Percentiles rank a stretch among this genome's conserved stretches.
phyloP scores from a whole-genome alignment of 768 basidiomycete species.

The Lactarius akahatsu region DNA sequence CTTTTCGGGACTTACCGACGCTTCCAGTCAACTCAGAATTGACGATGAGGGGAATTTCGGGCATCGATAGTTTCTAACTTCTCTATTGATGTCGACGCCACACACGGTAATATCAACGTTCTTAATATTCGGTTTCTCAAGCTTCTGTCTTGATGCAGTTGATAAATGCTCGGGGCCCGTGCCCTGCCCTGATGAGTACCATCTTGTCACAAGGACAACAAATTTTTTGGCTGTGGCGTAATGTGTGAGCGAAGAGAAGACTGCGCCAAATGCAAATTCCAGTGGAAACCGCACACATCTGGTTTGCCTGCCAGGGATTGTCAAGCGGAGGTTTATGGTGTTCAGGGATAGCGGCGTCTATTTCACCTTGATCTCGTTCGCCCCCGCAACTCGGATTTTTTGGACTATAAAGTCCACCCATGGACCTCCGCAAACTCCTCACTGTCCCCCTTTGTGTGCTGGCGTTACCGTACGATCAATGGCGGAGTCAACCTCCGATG shows the following conservation, averaged over 20 bases:
- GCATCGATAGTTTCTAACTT: neutral
- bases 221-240: neutral
- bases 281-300: neutral
- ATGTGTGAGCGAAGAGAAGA: neutral
- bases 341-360: neutral
- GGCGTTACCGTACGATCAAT: neutral
- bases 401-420: neutral
- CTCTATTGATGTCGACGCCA: conserved; percentile 1
- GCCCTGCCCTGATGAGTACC: neutral
- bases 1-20: neutral
- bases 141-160: neutral
- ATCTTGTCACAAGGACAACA: neutral
- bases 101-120: neutral
- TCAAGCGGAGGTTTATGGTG: neutral
- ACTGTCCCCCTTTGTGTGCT: neutral
- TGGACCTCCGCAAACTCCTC: neutral
- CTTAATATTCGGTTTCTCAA: neutral
- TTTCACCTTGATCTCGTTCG: neutral
- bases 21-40: neutral
- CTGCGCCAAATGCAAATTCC: neutral
- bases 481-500: neutral
- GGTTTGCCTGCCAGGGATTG: neutral
- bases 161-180: neutral
- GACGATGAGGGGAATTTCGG: neutral
- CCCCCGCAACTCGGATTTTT: neutral